Evolutionary conservation across 2,329 filamentous ascomycete species (phyloP).

Genomic region (Ophiostoma sp.): DNA sequence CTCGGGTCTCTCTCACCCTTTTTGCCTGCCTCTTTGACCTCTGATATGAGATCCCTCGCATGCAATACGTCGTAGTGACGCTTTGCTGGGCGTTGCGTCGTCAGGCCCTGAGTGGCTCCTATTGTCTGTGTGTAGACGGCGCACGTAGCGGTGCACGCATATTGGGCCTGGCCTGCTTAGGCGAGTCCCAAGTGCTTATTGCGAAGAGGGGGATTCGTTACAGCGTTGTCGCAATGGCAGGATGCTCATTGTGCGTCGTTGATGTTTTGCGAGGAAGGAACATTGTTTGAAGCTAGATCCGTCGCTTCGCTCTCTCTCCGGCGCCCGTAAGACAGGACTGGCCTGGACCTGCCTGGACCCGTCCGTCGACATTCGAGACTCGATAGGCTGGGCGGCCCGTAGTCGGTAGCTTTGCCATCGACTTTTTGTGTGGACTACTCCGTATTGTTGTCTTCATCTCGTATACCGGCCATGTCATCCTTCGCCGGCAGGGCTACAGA

Average conservation of each 20-base stretch:
- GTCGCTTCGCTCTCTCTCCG: not conserved
- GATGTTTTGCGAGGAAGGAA: not conserved
- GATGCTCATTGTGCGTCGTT: not conserved
- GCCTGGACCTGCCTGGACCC: no score
- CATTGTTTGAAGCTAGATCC: conserved; percentile 10
- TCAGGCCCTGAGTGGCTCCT: not conserved
- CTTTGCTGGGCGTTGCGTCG: not conserved
- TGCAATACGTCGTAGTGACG: not conserved
- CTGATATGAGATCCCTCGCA: not conserved
- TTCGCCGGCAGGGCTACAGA: not conserved
- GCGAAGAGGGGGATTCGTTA: not conserved
- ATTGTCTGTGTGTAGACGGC: conserved; percentile 7
- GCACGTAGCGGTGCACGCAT: conserved; percentile 3
- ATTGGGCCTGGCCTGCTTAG: not conserved
- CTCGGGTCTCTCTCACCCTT: not conserved
- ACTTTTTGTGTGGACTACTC: no score
- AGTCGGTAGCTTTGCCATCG: not conserved
- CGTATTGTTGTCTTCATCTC: not conserved
- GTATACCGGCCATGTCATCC: not conserved
- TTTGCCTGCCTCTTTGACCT: not conserved
- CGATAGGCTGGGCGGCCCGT: not conserved
- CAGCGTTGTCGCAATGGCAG: conserved; percentile 5
- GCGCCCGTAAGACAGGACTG: not conserved
- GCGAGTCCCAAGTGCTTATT: not conserved
- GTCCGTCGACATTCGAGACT: not conserved